Evolutionary conservation across 1,284 basidiomycete species (phyloP).

Genomic region (Sanguinoderma infundibulare): DNA sequence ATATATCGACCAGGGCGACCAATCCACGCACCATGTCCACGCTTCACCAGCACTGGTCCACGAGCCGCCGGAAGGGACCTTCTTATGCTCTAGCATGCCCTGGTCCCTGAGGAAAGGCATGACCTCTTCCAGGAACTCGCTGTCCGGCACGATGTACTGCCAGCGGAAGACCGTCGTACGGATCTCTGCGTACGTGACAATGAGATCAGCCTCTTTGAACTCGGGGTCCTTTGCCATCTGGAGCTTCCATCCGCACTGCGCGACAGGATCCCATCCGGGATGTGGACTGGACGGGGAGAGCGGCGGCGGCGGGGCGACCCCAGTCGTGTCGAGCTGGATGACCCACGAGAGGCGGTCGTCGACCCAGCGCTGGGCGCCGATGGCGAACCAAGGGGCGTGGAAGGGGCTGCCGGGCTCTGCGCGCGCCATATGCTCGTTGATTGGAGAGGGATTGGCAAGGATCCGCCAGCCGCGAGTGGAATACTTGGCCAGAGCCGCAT

Average conservation of each 20-base stretch:
- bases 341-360: conserved; percentile 35
- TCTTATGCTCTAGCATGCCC: conserved; percentile 17
- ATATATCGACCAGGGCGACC: background rate
- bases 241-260: conserved; percentile 33
- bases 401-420: background rate
- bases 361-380: conserved; percentile 28
- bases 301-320: conserved; percentile 25
- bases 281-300: conserved; percentile 20
- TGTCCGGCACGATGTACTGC: conserved; percentile 17
- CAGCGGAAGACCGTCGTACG: conserved; percentile 13
- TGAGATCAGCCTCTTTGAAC: background rate
- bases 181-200: background rate
- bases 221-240: no score
- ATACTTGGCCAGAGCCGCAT: conserved; percentile 33
- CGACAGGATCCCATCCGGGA: conserved; percentile 31
- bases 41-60: background rate
- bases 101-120: conserved; percentile 13
- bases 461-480: conserved; percentile 33
- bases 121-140: conserved; percentile 5
- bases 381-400: conserved; percentile 5
- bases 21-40: conserved; percentile 17
- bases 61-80: conserved; percentile 2
- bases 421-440: background rate
- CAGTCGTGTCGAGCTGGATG: conserved; percentile 31
- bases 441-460: conserved; percentile 13